Evolutionary conservation across 2,329 filamentous ascomycete species (phyloP).

Genomic region (Periconia sp.): DNA sequence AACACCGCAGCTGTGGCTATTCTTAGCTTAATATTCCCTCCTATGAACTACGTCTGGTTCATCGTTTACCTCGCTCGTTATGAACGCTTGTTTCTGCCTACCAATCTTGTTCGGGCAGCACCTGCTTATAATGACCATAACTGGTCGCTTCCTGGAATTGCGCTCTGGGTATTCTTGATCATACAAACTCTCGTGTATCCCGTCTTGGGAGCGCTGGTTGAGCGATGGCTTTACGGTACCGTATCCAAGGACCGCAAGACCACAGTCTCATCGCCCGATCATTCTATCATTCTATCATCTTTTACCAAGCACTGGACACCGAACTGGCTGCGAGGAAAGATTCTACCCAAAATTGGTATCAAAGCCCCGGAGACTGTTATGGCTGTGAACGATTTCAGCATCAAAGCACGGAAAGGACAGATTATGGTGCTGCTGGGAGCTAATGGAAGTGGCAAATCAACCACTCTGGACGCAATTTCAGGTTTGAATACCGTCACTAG

Average conservation of each 20-base stretch:
- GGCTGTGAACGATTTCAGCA: conserved; percentile 74
- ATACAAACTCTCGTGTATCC: conserved; percentile 80
- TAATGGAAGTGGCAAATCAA: conserved; percentile 89
- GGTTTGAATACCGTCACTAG: conserved; percentile 76
- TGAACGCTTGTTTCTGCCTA: conserved; percentile 62
- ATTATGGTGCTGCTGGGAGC: conserved; percentile 86
- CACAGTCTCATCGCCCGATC: conserved; percentile 34
- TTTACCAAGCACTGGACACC: conserved; percentile 81
- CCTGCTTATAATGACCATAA: conserved; percentile 49
- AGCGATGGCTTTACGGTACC: conserved; percentile 75
- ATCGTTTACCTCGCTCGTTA: conserved; percentile 76
- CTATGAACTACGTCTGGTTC: conserved; percentile 87
- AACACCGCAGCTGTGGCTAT: conserved; percentile 66
- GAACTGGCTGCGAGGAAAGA: conserved; percentile 57
- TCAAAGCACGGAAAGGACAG: conserved; percentile 74
- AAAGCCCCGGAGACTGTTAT: conserved; percentile 64
- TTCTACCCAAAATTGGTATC: conserved; percentile 51
- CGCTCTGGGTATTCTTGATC: conserved; percentile 74
- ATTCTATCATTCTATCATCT: conserved; percentile 68
- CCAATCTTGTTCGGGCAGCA: conserved; percentile 63
- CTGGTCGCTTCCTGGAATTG: conserved; percentile 72
- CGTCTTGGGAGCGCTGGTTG: conserved; percentile 71
- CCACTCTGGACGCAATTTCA: conserved; percentile 84
- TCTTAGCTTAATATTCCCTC: conserved; percentile 76
- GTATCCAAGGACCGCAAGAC: conserved; percentile 58